Evolutionary conservation across 208 protist species (phyloP), one percentile per base, ranked within the genome.

Genomic region (Polymyxa betae): DNA sequence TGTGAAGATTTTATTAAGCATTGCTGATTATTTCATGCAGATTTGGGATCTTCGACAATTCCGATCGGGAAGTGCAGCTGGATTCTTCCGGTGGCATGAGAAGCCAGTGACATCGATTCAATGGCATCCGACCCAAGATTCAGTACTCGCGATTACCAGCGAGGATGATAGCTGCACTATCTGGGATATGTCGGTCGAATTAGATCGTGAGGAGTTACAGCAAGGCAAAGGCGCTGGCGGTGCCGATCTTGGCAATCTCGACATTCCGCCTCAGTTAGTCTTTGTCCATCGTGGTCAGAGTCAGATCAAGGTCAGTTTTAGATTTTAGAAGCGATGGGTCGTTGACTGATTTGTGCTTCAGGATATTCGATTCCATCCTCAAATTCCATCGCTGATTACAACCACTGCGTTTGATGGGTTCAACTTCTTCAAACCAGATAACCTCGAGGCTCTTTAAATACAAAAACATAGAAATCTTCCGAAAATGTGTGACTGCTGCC

Each of bases 101-200:
- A 77, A 89, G 24, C 0, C 92, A 0, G 92, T 93, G 38, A 93
- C 92, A 1, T 45, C 77, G 29, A 88, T 93, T 0, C 82, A 92
- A n/a, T 93, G 92, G 92, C 90, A 93, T 46, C 92, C 92, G 0
- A 89, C 90, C 24, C 88, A 93, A 29, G 88, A 92, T n/a, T 66
- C 78, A 0, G 45, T 90, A 24, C 68, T 93, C 0, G 92, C 88
- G 35, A 66, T 41, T 0, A 16, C 90, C 0, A 89, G 43, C n/a
- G 92, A 10, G 43, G 92, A 93, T 32, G 87, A 91, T 24, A 82
- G 77, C 64, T 77, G 89, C 10, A 77, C 92, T 10, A 88, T 92
- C 40, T 93, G 92, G 92, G 92, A 93, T 54, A 38, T 93, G 38
- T 88, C 90, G 0, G 88, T 93, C 45, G 92, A 93, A 72, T 41